Evolutionary conservation across 2,329 filamentous ascomycete species (phyloP), one percentile per base, ranked within the genome.

Genomic region (Diaporthe citrichinensis): DNA sequence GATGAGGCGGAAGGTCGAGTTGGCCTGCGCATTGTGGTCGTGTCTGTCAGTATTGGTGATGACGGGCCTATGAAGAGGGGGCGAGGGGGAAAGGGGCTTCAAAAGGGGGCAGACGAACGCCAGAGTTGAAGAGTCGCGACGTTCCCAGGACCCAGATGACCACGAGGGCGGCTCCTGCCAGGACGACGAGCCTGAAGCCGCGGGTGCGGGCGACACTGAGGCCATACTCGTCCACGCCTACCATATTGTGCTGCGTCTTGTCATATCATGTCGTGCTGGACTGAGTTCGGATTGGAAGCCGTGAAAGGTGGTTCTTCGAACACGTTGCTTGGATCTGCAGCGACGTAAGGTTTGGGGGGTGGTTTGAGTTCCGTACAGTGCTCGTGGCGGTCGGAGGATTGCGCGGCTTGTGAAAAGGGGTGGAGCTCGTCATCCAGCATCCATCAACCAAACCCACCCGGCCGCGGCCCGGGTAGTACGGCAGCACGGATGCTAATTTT

Each of bases 1-100:
- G 73, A 75, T 67, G 44, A 75, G 46, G n/a, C 49, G 61, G 71
- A 75, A 77, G 55, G 62, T 68, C 62, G 76, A 77, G 34, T 71
- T 53, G 58, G 74, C 72, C 73, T 75, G 59, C 28, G 41, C 5
- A 25, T 36, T 20, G 25, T 1, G 28, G 25, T 41, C 23, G 31
- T 6, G 20, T 23, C 49, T 57, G 61, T 69, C 25, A 46, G 73
- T 36, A 23, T 31, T 25, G 72, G 23, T 49, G 20, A 14, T 25
- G 25, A 49, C 5, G 20, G 8, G 31, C 6, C 5, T 36, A 28
- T 25, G 36, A 20, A 28, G 59, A 36, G 25, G 1, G 12, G 39
- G 14, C 23, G 20, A 31, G 12, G 25, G 6, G 28, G n/a, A 49
- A 39, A 3, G 55, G 34, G 67, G 34, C 10, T 4, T 5, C 8